These are phyloP conservation scores for Ganoderma resinaceum DNA, from an alignment of 1,284 basidiomycete species.

Conservation along the genomic window DNA sequence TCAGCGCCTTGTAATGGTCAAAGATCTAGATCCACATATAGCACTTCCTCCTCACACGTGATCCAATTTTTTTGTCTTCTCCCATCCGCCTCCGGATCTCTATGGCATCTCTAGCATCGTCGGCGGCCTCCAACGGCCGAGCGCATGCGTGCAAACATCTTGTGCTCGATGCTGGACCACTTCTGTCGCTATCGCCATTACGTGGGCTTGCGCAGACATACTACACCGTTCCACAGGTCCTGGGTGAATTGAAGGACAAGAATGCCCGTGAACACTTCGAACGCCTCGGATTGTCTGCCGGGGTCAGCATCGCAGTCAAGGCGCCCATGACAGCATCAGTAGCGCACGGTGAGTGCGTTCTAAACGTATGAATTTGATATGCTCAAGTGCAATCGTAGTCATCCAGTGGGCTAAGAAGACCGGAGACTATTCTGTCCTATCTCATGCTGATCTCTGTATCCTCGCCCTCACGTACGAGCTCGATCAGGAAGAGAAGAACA, in stretches of 20 bases:
- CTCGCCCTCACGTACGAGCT: slow-evolving; percentile 89
- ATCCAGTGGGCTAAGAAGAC: slow-evolving; percentile 95
- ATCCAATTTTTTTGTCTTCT: slow-evolving; percentile 27
- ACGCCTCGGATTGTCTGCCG: slow-evolving; percentile 73
- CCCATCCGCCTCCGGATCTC: slow-evolving; percentile 8
- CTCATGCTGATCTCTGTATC: slow-evolving; percentile 90
- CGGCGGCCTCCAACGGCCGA: slow-evolving; percentile 18
- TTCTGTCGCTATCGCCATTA: slow-evolving; percentile 87
- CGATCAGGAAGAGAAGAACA: slow-evolving; percentile 58
- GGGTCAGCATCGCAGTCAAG: slow-evolving; percentile 79
- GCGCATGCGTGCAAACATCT: slow-evolving; percentile 73
- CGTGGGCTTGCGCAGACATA: slow-evolving; percentile 85
- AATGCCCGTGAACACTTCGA: slow-evolving; percentile 88
- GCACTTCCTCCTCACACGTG: slow-evolving; percentile 28
- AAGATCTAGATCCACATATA: slow-evolving; percentile 21
- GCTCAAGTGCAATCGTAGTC: slow-evolving; percentile 55
- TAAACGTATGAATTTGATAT: neutral
- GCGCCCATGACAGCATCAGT: slow-evolving; percentile 79
- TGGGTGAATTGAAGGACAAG: slow-evolving; percentile 88
- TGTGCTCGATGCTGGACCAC: slow-evolving; percentile 91
- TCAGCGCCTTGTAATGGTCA: neutral
- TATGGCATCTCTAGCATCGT: slow-evolving; percentile 39
- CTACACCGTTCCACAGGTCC: slow-evolving; percentile 88
- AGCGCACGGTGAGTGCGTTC: slow-evolving; percentile 67
- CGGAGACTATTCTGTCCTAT: slow-evolving; percentile 95